phyloP scores from a whole-genome alignment of 495 filamentous ascomycete species.

The Chaetomium tenue region DNA sequence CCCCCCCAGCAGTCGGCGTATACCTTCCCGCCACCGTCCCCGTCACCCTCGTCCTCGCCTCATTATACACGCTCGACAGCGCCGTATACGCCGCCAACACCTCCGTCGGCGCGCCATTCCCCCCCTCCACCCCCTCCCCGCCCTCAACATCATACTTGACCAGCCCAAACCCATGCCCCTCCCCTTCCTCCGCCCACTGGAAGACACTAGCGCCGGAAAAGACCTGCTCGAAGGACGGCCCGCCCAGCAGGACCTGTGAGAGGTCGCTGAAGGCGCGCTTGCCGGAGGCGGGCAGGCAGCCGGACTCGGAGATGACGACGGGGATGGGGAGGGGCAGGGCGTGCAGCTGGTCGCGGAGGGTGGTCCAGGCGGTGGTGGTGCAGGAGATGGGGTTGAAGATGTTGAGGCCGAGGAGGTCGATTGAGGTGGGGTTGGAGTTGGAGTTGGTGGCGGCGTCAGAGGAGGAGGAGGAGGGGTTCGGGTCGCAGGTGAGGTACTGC shows the following conservation, averaged over 20 bases:
- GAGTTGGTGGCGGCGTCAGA: slow-evolving; percentile 34
- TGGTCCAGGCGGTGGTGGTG: not conserved
- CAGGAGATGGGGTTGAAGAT: slow-evolving; percentile 49
- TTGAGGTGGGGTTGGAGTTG: slow-evolving; percentile 38
- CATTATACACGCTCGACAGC: slow-evolving; percentile 5
- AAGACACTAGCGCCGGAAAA: slow-evolving; percentile 74
- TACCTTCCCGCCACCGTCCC: not conserved
- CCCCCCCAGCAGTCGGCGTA: not conserved
- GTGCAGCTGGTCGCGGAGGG: not conserved
- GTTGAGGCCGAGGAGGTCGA: slow-evolving; percentile 78
- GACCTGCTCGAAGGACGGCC: slow-evolving; percentile 16
- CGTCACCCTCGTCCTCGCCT: not conserved
- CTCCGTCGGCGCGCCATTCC: not conserved
- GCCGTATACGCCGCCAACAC: not conserved
- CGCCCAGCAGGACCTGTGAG: not conserved
- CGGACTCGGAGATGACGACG: slow-evolving; percentile 8
- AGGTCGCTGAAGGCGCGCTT: not conserved
- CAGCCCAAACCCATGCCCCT: slow-evolving; percentile 60
- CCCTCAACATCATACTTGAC: slow-evolving; percentile 42
- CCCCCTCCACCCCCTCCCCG: too few species aligned
- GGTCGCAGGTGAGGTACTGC: slow-evolving; percentile 72
- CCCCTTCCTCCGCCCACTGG: slow-evolving; percentile 74
- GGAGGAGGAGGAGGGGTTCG: too few species aligned
- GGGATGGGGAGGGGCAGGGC: not conserved
- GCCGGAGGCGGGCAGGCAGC: not conserved